Base-by-base conservation (phyloP, 2,329 filamentous ascomycete species). In the Pestalotiopsis fici region DNA sequence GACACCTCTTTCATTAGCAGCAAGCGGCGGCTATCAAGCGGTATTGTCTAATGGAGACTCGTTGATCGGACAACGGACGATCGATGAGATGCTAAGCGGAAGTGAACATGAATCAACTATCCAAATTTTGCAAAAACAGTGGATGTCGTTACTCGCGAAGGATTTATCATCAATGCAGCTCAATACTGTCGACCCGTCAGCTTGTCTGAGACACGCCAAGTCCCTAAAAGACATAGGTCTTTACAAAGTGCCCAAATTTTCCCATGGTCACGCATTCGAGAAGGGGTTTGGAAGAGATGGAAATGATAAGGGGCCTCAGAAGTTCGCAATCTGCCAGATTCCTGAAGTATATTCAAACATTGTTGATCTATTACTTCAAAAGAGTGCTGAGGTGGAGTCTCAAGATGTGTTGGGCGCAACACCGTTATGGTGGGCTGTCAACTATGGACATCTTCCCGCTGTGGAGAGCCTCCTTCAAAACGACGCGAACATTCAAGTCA, bases 401-500 rank as follows among this genome's bases (percentile, higher is more conserved):
- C 0, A 9, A 1, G 43, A 50, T 50, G 7, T 18, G 15, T 9
- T 50, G 18, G 1, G 18, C 3, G 15, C 18, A n/a, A 50, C 18
- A 3, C 43, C 43, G 0, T 11, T 50, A 7, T 50, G 43, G 43
- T 50, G 43, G 43, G 43, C 43, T 1, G 3, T n/a, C 43, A 50
- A 50, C 2, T 21, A 7, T 5, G 43, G 43, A 7, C 43, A 50
- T n/a, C 3, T 21, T 2, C 18, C 43, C 13, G 43, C 7, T 21
- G 43, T 50, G 1, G 2, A 7, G 7, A 50, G 0, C 3, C 43
- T 50, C n/a, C 43, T 47, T 2, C 43, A 6, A 21, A 21, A 7
- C 1, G 6, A 2, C 5, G 18, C 18, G 3, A 2, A 1, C 1
- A n/a, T 7, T n/a, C 13, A 15, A 1, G 5, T 5, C 5, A 2